A percentile compares a stretch with the other conserved stretches of the same genome.
phyloP scores from a whole-genome alignment of 345 rosid species.

The Sapria himalayana region DNA sequence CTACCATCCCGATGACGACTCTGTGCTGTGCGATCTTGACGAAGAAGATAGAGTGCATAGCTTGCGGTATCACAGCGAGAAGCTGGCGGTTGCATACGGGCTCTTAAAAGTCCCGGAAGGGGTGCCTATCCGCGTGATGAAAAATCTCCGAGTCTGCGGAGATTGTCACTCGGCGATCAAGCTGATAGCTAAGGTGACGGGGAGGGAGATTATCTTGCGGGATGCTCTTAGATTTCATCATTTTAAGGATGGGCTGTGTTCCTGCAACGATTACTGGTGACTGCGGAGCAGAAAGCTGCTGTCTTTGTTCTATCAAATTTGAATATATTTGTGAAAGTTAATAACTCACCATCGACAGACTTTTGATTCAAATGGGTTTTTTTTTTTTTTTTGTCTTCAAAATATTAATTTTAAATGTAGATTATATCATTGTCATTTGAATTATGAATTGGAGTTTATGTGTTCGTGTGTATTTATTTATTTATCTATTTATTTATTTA shows the following conservation, averaged over 20 bases:
- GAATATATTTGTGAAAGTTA: too few species aligned
- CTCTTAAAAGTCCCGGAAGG: constrained; percentile 50
- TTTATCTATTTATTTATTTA: too few species aligned
- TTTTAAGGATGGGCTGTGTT: constrained; percentile 49
- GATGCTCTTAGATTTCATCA: constrained; percentile 77
- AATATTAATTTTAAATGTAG: too few species aligned
- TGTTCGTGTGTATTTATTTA: too few species aligned
- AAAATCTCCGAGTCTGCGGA: constrained; percentile 68
- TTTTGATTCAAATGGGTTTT: too few species aligned
- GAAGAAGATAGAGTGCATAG: constrained; percentile 59
- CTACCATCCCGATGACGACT: constrained; percentile 51
- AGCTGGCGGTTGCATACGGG: constrained; percentile 66
- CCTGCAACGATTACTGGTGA: constrained; percentile 72
- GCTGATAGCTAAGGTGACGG: constrained; percentile 39
- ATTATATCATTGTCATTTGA: too few species aligned
- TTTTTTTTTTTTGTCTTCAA: too few species aligned
- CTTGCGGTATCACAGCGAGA: constrained; percentile 50
- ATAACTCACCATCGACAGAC: too few species aligned
- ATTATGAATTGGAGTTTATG: too few species aligned
- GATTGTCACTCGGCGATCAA: constrained; percentile 64
- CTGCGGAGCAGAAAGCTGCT: not conserved
- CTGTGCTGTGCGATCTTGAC: constrained; percentile 64
- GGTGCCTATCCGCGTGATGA: constrained; percentile 52
- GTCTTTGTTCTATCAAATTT: too few species aligned
- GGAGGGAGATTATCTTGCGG: constrained; percentile 53